These are phyloP conservation scores for Ricinus communis DNA, from an alignment of 345 rosid species.

Conservation along the genomic window DNA sequence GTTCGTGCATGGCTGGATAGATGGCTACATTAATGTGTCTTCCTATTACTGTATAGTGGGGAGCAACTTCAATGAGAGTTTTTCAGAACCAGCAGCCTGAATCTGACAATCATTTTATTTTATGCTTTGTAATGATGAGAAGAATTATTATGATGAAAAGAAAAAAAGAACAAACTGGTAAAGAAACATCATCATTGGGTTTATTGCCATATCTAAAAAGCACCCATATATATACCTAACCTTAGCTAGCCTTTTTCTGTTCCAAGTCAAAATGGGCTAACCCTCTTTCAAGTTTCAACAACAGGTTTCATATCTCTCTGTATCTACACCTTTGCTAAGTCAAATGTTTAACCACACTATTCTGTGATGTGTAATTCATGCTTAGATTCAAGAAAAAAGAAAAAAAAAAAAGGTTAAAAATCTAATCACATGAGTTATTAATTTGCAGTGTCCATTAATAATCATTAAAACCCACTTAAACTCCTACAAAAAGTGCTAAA, in stretches of 20 bases:
- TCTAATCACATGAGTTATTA: not conserved
- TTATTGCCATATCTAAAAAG: not conserved
- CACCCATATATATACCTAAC: too few relatives aligned
- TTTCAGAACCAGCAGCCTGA: conserved; percentile 1
- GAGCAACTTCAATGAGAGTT: not conserved
- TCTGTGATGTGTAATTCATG: too few relatives aligned
- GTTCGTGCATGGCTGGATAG: too few relatives aligned
- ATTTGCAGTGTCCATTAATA: not conserved
- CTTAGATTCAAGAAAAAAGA: too few relatives aligned
- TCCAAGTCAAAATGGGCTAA: not conserved
- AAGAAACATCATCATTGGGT: conserved; percentile 6
- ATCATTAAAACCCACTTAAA: not conserved
- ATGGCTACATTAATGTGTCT: not conserved
- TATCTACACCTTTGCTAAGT: not conserved
- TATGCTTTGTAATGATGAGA: conserved; percentile 21
- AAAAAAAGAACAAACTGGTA: too few relatives aligned
- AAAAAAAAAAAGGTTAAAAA: too few relatives aligned
- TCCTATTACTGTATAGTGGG: conserved; percentile 6
- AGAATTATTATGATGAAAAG: conserved; percentile 16
- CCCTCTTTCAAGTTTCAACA: not conserved
- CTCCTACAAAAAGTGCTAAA: not conserved
- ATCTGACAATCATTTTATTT: not conserved
- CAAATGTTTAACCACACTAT: not conserved
- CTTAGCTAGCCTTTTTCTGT: not conserved
- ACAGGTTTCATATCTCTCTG: too few relatives aligned